Conservation (phyloP, 352 stramenopile species). For the Phytophthora megakarya region DNA sequence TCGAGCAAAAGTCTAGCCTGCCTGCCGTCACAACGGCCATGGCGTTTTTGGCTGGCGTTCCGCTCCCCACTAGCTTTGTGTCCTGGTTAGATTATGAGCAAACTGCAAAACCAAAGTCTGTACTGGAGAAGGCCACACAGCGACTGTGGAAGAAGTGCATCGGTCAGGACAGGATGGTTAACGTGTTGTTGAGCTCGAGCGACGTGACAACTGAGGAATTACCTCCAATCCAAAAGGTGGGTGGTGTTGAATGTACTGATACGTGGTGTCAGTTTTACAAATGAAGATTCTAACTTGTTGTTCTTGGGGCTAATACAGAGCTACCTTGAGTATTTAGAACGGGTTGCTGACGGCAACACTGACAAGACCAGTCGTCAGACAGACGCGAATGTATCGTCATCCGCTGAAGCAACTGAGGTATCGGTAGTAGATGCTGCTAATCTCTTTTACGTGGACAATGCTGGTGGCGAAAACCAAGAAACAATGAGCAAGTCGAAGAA, state of each 20-base stretch:
- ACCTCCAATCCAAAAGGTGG: constrained; percentile 48
- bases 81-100: constrained; percentile 49
- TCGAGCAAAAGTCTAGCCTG: constrained; percentile 49
- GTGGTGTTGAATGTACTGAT: constrained; percentile 1
- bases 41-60: constrained; percentile 46
- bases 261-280: not conserved
- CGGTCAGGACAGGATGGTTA: constrained; percentile 44
- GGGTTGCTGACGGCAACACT: constrained; percentile 28
- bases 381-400: not conserved
- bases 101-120: constrained; percentile 21
- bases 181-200: constrained; percentile 51
- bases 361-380: constrained; percentile 11
- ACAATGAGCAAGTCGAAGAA: constrained; percentile 39
- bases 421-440: constrained; percentile 6
- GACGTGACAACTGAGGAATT: constrained; percentile 50
- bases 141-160: constrained; percentile 44
- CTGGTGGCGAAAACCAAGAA: constrained; percentile 37
- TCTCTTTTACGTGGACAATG: constrained; percentile 71
- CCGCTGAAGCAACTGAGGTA: constrained; percentile 1
- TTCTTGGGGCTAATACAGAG: constrained; percentile 33
- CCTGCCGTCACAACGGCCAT: constrained; percentile 52
- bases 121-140: constrained; percentile 24
- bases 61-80: constrained; percentile 52
- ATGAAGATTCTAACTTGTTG: constrained; percentile 17
- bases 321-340: constrained; percentile 47